phyloP scores from a whole-genome alignment of 164 flowering plant species.

The Warburgia ugandensis region DNA sequence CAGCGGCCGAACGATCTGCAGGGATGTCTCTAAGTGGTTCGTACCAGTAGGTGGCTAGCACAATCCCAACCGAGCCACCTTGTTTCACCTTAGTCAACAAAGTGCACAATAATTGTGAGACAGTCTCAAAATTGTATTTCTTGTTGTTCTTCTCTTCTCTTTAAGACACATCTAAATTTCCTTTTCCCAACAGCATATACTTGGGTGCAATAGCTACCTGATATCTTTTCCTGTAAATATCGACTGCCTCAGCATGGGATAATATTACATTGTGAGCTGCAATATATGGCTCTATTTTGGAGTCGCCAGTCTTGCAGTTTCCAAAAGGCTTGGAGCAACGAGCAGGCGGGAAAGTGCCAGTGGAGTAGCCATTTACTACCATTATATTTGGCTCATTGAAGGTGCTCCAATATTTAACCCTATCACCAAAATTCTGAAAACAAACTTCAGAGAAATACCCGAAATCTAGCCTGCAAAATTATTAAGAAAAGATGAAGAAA shows the following conservation, averaged over 20 bases:
- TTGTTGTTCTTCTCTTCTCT: too few relatives aligned
- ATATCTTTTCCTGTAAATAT: constrained; percentile 7
- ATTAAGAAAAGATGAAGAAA: not conserved
- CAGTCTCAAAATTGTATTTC: too few relatives aligned
- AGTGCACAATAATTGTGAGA: too few relatives aligned
- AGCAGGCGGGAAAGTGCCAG: constrained; percentile 2
- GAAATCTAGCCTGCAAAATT: constrained; percentile 5
- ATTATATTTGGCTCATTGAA: constrained; percentile 5
- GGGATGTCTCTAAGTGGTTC: constrained; percentile 12
- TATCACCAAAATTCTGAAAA: constrained; percentile 8
- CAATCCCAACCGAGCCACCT: constrained; percentile 12
- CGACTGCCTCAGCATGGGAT: constrained; percentile 5
- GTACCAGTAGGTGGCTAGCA: constrained; percentile 5
- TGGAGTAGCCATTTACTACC: not conserved
- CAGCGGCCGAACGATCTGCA: constrained; percentile 6
- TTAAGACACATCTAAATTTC: too few relatives aligned
- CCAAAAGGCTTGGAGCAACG: constrained; percentile 4
- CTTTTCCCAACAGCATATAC: too few relatives aligned
- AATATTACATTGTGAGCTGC: constrained; percentile 8
- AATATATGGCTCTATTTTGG: constrained; percentile 4
- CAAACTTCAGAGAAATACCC: constrained; percentile 7
- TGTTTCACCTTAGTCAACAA: constrained; percentile 5
- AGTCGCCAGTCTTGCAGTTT: constrained; percentile 5
- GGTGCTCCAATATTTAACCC: constrained; percentile 9
- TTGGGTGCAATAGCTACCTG: too few relatives aligned